phyloP scores from a whole-genome alignment of 176 grass and related monocot species.

The Eleusine coracana region DNA sequence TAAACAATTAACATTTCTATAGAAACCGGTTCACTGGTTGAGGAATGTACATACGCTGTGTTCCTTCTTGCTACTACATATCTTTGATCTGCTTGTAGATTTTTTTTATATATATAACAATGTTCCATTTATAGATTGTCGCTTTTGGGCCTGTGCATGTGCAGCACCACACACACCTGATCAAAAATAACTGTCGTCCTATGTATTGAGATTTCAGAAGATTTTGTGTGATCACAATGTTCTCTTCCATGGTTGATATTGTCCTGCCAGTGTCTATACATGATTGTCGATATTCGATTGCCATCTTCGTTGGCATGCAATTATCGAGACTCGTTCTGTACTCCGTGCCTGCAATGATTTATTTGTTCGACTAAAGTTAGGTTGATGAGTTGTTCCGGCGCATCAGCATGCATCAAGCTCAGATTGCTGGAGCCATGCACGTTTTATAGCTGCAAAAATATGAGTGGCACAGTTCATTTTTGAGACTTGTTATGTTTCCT shows the following conservation, averaged over 20 bases:
- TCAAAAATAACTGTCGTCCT: slow-evolving; percentile 25
- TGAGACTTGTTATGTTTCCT: too few relatives aligned
- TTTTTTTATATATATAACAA: too few relatives aligned
- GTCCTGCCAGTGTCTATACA: not conserved
- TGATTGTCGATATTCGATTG: not conserved
- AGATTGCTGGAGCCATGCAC: not conserved
- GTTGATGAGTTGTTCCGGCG: not conserved
- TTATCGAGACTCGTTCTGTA: not conserved
- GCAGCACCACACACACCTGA: not conserved
- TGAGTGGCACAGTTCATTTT: not conserved
- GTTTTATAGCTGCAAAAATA: too few relatives aligned
- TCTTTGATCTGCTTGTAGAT: too few relatives aligned
- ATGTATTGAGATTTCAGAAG: slow-evolving; percentile 18
- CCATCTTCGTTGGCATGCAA: not conserved
- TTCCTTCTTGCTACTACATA: too few relatives aligned
- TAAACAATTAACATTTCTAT: too few relatives aligned
- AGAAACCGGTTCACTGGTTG: too few relatives aligned
- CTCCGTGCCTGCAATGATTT: not conserved
- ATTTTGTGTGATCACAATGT: not conserved
- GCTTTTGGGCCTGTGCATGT: too few relatives aligned
- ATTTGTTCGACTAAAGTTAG: not conserved
- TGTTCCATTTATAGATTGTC: too few relatives aligned
- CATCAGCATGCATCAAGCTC: not conserved
- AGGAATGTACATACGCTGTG: too few relatives aligned
- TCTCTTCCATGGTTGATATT: not conserved